Base-by-base conservation (phyloP, 129 eudicot species). In the Silybum marianum region DNA sequence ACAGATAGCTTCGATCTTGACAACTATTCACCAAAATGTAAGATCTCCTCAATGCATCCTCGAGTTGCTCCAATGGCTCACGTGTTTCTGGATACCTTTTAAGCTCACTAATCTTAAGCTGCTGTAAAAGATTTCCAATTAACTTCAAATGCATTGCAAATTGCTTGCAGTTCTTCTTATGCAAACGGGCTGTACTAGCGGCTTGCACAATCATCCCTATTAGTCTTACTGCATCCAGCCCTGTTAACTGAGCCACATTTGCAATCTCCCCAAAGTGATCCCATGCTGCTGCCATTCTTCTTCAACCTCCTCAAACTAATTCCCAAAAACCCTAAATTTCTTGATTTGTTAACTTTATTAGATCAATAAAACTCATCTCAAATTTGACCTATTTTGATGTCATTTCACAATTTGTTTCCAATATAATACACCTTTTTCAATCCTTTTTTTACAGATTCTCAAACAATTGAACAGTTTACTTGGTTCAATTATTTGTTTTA, bases 21-120 rank as follows among this genome's bases (percentile, higher is more conserved):
- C 98, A 95, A 75, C 99, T 93, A 68, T 89, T 89, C 19, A 95
- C 97, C 89, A 95, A 83, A 81, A 95, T 76, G 76, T 92, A 95
- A 7, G 99, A 91, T 89, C 99, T 93, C 86, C 99, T 88, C 83
- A 95, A 71, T 12, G 99, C 97, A 25, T 95, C 99, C 84, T 95
- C 99, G 22, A 95, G 95, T 71, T 89, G 97, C 81, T 95, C 99
- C 81, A 95, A 81, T 1, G 99, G 99, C 79, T 95, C 99, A 2
- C 99, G 87, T 21, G 99, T 92, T 76, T 93, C 99, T 1, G 97
- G 98, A 77, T 95, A 95, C 85, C 25, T 91, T 83, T 90, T 91
- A 12, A 95, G 90, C 83, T 95, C 98, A 9, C 97, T 77, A 65
- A 93, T 95, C 86, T 87, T 91, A 30, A 93, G 92, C 48, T 89